Conservation (phyloP, 2,329 filamentous ascomycete genomes). For the Penicillium olsonii region DNA sequence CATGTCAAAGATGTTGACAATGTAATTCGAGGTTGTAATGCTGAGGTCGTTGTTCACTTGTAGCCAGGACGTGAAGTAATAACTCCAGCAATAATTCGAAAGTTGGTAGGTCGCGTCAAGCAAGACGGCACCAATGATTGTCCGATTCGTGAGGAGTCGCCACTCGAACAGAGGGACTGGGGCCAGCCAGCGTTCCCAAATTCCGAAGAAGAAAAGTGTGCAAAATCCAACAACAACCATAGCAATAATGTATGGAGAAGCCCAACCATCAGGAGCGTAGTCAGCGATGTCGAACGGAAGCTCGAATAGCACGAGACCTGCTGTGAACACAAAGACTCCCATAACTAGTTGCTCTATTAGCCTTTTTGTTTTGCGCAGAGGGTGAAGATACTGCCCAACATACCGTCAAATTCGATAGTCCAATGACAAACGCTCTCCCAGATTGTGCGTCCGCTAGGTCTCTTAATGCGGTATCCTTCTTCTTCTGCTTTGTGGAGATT, state of each 20-base stretch:
- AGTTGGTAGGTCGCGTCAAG: constrained; percentile 32
- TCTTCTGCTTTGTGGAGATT: constrained; percentile 58
- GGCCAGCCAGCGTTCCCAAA: constrained; percentile 57
- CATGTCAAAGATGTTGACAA: constrained; percentile 55
- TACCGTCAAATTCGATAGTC: constrained; percentile 58
- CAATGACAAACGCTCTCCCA: constrained; percentile 53
- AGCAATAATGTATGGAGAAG: constrained; percentile 47
- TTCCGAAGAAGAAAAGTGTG: constrained; percentile 53
- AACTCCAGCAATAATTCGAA: constrained; percentile 32
- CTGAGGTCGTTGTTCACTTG: constrained; percentile 33
- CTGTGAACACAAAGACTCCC: constrained; percentile 60
- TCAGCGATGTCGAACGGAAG: constrained; percentile 60
- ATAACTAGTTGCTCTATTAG: constrained; percentile 36
- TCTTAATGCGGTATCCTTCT: constrained; percentile 50
- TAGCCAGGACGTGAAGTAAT: constrained; percentile 29
- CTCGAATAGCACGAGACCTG: constrained; percentile 62
- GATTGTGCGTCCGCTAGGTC: constrained; percentile 44
- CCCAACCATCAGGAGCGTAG: constrained; percentile 38
- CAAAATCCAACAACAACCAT: constrained; percentile 56
- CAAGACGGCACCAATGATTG: constrained; percentile 30
- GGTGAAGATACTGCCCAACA: constrained; percentile 1
- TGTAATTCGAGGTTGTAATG: constrained; percentile 36
- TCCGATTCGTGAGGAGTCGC: constrained; percentile 43
- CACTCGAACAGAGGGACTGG: constrained; percentile 57
- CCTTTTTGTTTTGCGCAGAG: not conserved